Evolutionary conservation across 768 basidiomycete genomes (phyloP), one percentile per base, ranked within the genome.

Genomic region (Harrya chromipes): DNA sequence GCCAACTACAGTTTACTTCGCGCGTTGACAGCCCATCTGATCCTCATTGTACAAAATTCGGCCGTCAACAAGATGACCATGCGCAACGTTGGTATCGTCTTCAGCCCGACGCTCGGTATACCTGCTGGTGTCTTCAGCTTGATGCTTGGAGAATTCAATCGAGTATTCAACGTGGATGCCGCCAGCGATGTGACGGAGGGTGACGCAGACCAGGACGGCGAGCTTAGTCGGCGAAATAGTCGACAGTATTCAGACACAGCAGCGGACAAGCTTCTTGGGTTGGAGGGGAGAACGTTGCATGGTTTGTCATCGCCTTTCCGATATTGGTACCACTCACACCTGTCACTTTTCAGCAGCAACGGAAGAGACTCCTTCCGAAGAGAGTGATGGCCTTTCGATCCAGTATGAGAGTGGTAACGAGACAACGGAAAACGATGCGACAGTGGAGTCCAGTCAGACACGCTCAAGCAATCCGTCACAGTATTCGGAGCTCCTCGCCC

Each of bases 71-170:
- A 94, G 76, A 99, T 99, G 97, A 94, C 89, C 36, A 86, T 98
- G 82, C 84, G 95, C 40, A 99, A 99, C 66, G 92, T 99, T 23
- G 94, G 95, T 16, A 98, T 99, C 52, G 95, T 98, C 20, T 97
- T 98, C 72, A 94, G 93, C 56, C 97, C 97, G 2, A 98, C 97
- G 0, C 76, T 99, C 12, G 94, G 93, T 38, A 97, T 99, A 59
- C 95, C 95, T n/a, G 95, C 95, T 4, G 92, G 92, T 7, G 90
- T 97, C 37, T 94, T 98, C 70, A 93, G 90, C 62, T 72, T 97
- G 55, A 91, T 98, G 84, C 80, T 98, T 26, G 85, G 83, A 49
- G 91, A 97, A 65, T 97, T 94, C 72, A 91, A 90, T 58, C 81
- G 84, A 14, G 93, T 95, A 19, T 97, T 97, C 76, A 93, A 92